phyloP scores from a whole-genome alignment of 192 early-diverging fungal genomes.

The Globomyces pollinis-pini region DNA sequence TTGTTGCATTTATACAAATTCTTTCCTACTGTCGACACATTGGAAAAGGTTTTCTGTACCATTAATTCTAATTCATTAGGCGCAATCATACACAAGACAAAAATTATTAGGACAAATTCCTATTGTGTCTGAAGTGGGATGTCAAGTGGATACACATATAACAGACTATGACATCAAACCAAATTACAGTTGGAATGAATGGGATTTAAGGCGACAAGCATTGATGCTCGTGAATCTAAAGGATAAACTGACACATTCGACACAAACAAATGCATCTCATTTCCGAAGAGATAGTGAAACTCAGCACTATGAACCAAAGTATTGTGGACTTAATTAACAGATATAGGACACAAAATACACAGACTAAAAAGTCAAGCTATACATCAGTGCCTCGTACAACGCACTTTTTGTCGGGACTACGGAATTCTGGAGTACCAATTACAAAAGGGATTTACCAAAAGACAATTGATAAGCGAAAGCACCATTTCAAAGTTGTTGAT shows the following conservation, averaged over 20 bases:
- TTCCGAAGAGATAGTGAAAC: conserved; percentile 48
- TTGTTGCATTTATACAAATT: conserved; percentile 49
- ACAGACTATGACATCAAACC: conserved; percentile 38
- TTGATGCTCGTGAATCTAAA: conserved; percentile 54
- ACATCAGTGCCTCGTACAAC: conserved; percentile 32
- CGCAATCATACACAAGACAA: conserved; percentile 46
- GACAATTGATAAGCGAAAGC: neutral
- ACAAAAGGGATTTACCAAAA: conserved; percentile 6
- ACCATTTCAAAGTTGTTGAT: conserved; percentile 44
- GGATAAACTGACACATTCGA: conserved; percentile 47
- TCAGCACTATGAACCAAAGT: conserved; percentile 51
- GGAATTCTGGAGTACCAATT: conserved; percentile 13
- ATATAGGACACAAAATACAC: conserved; percentile 27
- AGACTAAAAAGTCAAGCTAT: conserved; percentile 29
- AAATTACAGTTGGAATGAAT: conserved; percentile 58
- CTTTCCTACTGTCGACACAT: conserved; percentile 53
- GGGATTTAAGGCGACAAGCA: conserved; percentile 45
- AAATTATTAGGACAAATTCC: conserved; percentile 44
- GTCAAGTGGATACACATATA: conserved; percentile 54
- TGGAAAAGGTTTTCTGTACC: too few relatives aligned
- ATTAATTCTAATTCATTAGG: too few relatives aligned
- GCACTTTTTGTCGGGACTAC: conserved; percentile 36
- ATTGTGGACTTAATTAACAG: neutral
- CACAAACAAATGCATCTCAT: conserved; percentile 38
- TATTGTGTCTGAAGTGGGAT: conserved; percentile 44